Evolutionary conservation across 2,329 filamentous ascomycete species (phyloP).

Genomic region (Fusarium sp.): DNA sequence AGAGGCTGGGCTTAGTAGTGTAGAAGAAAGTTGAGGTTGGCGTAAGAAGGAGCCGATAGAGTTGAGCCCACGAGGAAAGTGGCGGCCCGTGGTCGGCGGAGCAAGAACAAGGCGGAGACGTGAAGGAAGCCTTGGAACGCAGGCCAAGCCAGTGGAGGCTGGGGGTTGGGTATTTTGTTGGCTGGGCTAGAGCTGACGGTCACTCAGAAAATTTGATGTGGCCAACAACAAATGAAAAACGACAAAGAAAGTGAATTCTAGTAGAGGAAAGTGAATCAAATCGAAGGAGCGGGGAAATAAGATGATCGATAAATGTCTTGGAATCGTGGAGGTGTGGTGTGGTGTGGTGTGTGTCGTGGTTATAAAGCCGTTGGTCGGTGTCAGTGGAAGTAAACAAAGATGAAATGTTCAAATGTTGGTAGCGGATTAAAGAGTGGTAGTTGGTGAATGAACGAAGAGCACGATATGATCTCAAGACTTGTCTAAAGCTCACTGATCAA

Average conservation of each 20-base stretch:
- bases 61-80: constrained; percentile 35
- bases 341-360: no score
- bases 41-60: constrained; percentile 21
- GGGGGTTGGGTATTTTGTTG: constrained; percentile 17
- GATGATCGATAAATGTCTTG: constrained; percentile 32
- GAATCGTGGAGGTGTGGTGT: constrained; percentile 6
- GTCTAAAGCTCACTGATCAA: constrained; percentile 5
- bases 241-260: constrained; percentile 1
- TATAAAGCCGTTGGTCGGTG: constrained; percentile 14
- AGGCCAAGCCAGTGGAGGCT: constrained; percentile 29
- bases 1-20: constrained; percentile 21
- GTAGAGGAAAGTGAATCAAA: constrained; percentile 25
- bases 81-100: constrained; percentile 34
- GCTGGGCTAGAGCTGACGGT: constrained; percentile 18
- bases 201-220: constrained; percentile 3
- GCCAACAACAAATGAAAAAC: constrained; percentile 12
- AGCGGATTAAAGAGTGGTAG: neutral
- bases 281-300: constrained; percentile 30
- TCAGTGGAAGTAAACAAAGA: constrained; percentile 30
- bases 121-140: constrained; percentile 34
- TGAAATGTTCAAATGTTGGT: neutral
- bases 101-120: constrained; percentile 19
- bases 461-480: neutral
- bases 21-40: constrained; percentile 19
- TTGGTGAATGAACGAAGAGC: neutral